Evolutionary conservation across 768 basidiomycete genomes (phyloP), one percentile per base, ranked within the genome.

Genomic region (Boletus pseudo-olivaceus): DNA sequence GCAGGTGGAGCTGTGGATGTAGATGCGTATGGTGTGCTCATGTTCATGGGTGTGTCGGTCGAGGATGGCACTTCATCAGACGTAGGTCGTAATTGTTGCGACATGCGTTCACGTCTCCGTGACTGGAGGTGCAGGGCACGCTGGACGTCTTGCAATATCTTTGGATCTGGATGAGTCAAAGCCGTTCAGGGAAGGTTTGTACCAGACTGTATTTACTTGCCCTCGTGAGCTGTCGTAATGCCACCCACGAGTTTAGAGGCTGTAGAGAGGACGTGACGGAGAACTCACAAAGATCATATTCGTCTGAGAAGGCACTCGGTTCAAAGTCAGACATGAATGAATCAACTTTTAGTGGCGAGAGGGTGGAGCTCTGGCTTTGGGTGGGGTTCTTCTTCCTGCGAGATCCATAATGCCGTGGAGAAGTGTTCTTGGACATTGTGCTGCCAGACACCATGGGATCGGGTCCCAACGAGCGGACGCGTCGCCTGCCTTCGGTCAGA

Each of bases 141-240:
- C 60, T 90, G 87, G 7, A 92, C 87, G 57, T 91, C 90, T 66
- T 87, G 88, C 49, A 91, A 67, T 57, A 92, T 85, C 60, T 78
- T 78, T n/a, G 89, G 87, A 72, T 92, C 89, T 92, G 63, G 30
- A 41, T 47, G 32, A 20, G 30, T 44, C 37, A 58, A 52, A 30
- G 43, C 57, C 51, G 33, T 55, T 60, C 49, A 68, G 44, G 38
- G 26, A 41, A 51, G 15, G 32, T 51, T 44, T 50, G 32, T 30
- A 51, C 49, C 29, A 43, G 38, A 56, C 14, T 48, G 41, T 37
- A 32, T 55, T 47, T 23, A 72, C 76, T 74, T 78, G 78, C 88
- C 88, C 82, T 90, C 88, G 43, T 86, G 86, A 48, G 88, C 88
- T 90, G 57, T 41, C 43, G 10, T 53, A 47, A 49, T 27, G 20